Percentiles rank a stretch among this genome's conserved stretches.
Evolutionary conservation across 257 asterid genomes (phyloP).

Genomic region (Solanum tarapatanum): DNA sequence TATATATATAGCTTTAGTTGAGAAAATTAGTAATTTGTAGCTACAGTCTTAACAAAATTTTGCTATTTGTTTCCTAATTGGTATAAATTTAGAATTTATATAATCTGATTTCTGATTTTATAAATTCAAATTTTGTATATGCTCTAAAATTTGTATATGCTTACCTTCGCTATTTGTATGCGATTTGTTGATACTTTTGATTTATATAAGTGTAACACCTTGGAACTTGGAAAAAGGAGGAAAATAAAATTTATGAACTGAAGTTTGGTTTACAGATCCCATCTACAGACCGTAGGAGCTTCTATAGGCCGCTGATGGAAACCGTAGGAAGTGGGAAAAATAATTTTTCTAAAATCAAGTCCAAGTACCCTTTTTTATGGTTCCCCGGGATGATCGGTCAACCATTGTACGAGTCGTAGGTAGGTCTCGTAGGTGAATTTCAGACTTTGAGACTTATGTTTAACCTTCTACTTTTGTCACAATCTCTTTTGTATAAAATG

Average conservation of each 20-base stretch:
- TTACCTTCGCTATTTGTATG: background rate
- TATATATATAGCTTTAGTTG: background rate
- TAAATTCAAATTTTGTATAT: too few relatives aligned
- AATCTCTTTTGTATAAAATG: background rate
- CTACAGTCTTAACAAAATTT: background rate
- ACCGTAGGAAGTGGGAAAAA: background rate
- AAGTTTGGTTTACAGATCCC: background rate
- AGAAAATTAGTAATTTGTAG: background rate
- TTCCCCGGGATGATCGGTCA: background rate
- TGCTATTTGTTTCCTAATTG: background rate
- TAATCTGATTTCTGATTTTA: background rate
- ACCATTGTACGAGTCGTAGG: background rate
- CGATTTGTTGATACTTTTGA: background rate
- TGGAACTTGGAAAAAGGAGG: background rate
- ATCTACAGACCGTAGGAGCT: background rate
- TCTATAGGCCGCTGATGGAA: background rate
- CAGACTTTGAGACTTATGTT: background rate
- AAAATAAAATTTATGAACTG: background rate
- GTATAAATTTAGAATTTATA: too few relatives aligned
- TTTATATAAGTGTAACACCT: background rate
- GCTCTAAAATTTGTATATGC: background rate
- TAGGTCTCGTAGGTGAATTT: background rate
- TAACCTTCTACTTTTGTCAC: background rate
- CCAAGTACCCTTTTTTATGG: too few relatives aligned
- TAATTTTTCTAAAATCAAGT: background rate